These are phyloP conservation scores for Cardiospermum halicacabum DNA, from an alignment of 345 rosid genomes.

Conservation along the genomic window DNA sequence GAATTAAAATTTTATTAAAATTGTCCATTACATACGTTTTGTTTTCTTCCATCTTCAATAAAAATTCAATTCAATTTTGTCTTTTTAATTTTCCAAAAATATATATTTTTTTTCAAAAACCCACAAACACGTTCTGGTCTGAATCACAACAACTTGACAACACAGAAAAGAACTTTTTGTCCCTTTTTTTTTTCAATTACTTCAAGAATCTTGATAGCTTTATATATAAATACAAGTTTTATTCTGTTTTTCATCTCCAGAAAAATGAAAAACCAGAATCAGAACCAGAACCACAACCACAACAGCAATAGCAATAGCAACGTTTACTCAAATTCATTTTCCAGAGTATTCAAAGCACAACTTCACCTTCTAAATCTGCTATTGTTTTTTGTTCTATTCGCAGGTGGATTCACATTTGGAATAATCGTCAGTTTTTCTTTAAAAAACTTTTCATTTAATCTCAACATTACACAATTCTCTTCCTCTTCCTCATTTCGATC, in stretches of 20 bases:
- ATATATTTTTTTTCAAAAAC: too few relatives aligned
- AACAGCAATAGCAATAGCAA: too few relatives aligned
- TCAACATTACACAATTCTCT: conserved; percentile 23
- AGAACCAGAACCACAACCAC: conserved; percentile 32
- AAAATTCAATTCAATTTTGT: too few relatives aligned
- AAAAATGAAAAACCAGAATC: conserved; percentile 12
- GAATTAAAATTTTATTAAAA: too few relatives aligned
- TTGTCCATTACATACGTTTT: too few relatives aligned
- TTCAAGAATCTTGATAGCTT: background rate
- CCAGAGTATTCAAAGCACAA: conserved; percentile 40
- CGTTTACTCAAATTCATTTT: conserved; percentile 9
- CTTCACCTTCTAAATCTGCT: conserved; percentile 35
- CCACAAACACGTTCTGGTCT: too few relatives aligned
- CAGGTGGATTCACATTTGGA: conserved; percentile 53
- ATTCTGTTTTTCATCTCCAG: background rate
- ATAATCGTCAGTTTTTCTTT: conserved; percentile 44
- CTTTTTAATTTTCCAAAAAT: too few relatives aligned
- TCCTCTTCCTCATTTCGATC: conserved; percentile 12
- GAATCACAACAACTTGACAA: too few relatives aligned
- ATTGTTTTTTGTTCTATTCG: conserved; percentile 41
- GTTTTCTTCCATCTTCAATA: too few relatives aligned
- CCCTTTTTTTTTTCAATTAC: background rate
- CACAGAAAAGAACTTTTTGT: too few relatives aligned
- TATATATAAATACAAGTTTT: background rate
- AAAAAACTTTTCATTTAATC: conserved; percentile 29